Conservation (phyloP, 805 yeast species). For the Sungouiella blattae region DNA sequence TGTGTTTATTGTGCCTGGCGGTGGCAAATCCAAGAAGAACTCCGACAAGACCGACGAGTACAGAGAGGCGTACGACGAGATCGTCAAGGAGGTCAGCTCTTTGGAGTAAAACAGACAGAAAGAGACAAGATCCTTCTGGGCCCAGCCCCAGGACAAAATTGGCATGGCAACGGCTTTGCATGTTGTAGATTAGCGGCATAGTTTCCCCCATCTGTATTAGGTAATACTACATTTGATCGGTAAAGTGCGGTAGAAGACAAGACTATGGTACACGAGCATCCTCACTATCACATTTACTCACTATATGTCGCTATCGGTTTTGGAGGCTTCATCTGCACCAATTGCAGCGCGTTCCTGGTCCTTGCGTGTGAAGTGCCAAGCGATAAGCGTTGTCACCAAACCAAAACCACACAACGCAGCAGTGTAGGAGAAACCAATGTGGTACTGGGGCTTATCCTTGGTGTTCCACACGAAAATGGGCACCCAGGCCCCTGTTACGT, state of each 20-base stretch:
- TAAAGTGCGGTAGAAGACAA: no score
- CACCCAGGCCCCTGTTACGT: constrained; percentile 37
- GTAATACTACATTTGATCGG: no score
- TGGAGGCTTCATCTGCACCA: no score
- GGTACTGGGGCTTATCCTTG: constrained; percentile 27
- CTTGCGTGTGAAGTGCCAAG: constrained; percentile 21
- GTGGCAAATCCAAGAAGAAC: constrained; percentile 76
- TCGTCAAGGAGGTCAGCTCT: constrained; percentile 80
- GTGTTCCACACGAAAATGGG: constrained; percentile 41
- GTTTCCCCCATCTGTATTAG: no score
- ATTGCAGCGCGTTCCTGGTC: no score
- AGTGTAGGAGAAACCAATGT: constrained; percentile 33
- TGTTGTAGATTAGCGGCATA: constrained; percentile 13
- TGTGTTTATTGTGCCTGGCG: constrained; percentile 96
- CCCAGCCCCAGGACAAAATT: no score
- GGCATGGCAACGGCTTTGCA: no score
- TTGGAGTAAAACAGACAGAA: constrained; percentile 11
- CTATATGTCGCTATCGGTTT: no score
- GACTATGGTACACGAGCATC: no score
- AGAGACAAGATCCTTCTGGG: no score
- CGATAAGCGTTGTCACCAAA: constrained; percentile 24
- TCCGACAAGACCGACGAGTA: constrained; percentile 74
- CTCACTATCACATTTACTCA: no score
- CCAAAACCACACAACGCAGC: constrained; percentile 30
- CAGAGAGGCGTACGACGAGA: constrained; percentile 88